phyloP scores from a whole-genome alignment of 495 filamentous ascomycete genomes.

The Amphirosellinia nigrospora region DNA sequence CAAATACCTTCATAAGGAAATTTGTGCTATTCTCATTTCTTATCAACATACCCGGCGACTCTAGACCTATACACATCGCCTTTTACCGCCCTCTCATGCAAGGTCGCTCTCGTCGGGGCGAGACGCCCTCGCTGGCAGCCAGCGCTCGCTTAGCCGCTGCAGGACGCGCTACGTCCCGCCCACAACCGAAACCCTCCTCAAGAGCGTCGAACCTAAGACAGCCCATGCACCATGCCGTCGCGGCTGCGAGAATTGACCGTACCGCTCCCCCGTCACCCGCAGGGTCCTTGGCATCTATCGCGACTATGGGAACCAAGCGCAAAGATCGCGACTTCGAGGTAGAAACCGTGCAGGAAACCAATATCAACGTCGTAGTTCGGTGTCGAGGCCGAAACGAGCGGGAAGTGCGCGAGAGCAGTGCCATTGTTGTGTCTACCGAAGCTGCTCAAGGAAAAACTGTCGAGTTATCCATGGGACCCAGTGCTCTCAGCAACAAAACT shows the following conservation, averaged over 20 bases:
- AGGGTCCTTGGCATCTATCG: slow-evolving; percentile 63
- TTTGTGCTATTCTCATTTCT: background rate
- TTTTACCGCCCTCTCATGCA: slow-evolving; percentile 30
- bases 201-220: slow-evolving; percentile 35
- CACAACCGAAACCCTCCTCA: slow-evolving; percentile 35
- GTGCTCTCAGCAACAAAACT: slow-evolving; percentile 90
- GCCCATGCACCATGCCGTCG: slow-evolving; percentile 32
- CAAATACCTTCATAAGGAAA: background rate
- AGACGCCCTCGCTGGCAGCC: slow-evolving; percentile 35
- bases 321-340: slow-evolving; percentile 86
- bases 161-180: slow-evolving; percentile 40
- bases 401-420: slow-evolving; percentile 90
- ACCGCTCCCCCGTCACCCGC: slow-evolving; percentile 66
- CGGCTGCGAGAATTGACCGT: slow-evolving; percentile 45
- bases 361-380: slow-evolving; percentile 95
- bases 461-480: slow-evolving; percentile 90
- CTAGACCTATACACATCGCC: background rate
- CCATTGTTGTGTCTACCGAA: slow-evolving; percentile 86
- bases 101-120: slow-evolving; percentile 40
- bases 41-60: slow-evolving; percentile 2
- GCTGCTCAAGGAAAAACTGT: slow-evolving; percentile 83
- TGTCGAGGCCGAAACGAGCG: slow-evolving; percentile 92
- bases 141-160: slow-evolving; percentile 30
- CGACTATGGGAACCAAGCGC: slow-evolving; percentile 66
- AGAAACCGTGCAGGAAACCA: slow-evolving; percentile 77